These are phyloP conservation scores for Suillus discolor DNA, from an alignment of 768 basidiomycete genomes.

Conservation along the genomic window DNA sequence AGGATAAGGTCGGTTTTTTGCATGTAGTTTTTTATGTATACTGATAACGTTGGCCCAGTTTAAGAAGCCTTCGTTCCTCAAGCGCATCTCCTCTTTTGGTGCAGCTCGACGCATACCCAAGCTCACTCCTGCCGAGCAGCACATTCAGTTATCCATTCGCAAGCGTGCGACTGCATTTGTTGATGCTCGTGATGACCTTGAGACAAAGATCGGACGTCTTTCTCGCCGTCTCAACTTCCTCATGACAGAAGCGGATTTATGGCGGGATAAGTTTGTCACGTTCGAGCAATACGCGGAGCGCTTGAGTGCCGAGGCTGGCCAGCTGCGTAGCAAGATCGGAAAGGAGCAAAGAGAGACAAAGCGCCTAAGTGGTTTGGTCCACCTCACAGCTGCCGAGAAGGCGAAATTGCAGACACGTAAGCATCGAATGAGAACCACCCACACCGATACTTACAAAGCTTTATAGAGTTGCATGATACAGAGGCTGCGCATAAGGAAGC, in stretches of 20 bases:
- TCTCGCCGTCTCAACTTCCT: slow-evolving; percentile 86
- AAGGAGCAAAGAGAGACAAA: slow-evolving; percentile 90
- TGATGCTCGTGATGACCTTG: slow-evolving; percentile 90
- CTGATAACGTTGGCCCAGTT: slow-evolving; percentile 45
- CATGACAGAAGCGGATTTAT: slow-evolving; percentile 88
- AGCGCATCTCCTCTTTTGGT: slow-evolving; percentile 80
- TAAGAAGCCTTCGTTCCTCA: slow-evolving; percentile 87
- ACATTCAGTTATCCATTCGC: slow-evolving; percentile 86
- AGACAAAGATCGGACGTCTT: slow-evolving; percentile 89
- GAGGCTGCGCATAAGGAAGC: slow-evolving; percentile 83
- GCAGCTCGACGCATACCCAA: slow-evolving; percentile 68
- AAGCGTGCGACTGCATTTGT: slow-evolving; percentile 94
- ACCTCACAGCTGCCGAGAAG: slow-evolving; percentile 78
- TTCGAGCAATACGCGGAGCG: slow-evolving; percentile 95
- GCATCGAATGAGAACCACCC: slow-evolving; percentile 31
- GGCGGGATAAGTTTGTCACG: slow-evolving; percentile 92
- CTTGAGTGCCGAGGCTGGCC: slow-evolving; percentile 82
- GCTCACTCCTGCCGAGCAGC: slow-evolving; percentile 79
- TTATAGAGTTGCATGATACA: slow-evolving; percentile 78
- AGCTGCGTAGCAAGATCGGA: slow-evolving; percentile 85
- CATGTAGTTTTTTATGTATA: neutral
- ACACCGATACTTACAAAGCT: neutral
- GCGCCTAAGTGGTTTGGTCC: slow-evolving; percentile 77
- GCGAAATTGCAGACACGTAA: slow-evolving; percentile 74
- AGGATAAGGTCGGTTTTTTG: slow-evolving; percentile 64